phyloP scores from a whole-genome alignment of 2,329 filamentous ascomycete genomes.

The Monosporascus sp. region DNA sequence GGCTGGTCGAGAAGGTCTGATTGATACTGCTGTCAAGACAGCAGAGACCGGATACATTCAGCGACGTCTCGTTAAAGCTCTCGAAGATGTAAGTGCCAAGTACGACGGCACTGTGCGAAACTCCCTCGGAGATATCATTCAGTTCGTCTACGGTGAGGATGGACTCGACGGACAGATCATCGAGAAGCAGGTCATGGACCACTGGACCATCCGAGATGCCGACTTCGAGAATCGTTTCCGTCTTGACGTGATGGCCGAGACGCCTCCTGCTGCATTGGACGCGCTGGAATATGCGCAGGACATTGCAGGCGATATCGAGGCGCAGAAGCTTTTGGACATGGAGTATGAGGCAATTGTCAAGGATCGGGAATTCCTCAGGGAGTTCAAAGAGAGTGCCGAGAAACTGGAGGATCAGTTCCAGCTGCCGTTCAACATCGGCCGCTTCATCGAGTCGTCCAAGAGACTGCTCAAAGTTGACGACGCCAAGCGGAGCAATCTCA shows the following conservation, averaged over 20 bases:
- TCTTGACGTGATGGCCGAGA: slow-evolving; percentile 75
- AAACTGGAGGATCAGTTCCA: slow-evolving; percentile 84
- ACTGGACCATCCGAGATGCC: slow-evolving; percentile 71
- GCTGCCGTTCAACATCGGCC: slow-evolving; percentile 83
- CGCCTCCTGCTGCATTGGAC: slow-evolving; percentile 55
- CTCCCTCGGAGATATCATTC: slow-evolving; percentile 90
- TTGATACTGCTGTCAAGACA: slow-evolving; percentile 98
- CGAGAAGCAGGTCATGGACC: slow-evolving; percentile 86
- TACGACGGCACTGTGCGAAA: slow-evolving; percentile 98
- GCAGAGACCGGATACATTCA: slow-evolving; percentile 99
- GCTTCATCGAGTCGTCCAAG: slow-evolving; percentile 86
- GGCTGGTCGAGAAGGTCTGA: slow-evolving; percentile 99
- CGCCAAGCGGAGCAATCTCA: slow-evolving; percentile 78
- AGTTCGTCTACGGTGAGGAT: slow-evolving; percentile 97
- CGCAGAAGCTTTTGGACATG: slow-evolving; percentile 79
- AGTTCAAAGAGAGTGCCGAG: slow-evolving; percentile 54
- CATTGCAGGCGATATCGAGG: slow-evolving; percentile 78
- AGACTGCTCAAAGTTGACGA: slow-evolving; percentile 88
- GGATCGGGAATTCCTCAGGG: slow-evolving; percentile 72
- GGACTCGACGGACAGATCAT: slow-evolving; percentile 91
- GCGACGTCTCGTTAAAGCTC: slow-evolving; percentile 92
- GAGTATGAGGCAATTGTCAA: slow-evolving; percentile 75
- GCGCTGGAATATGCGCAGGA: slow-evolving; percentile 82
- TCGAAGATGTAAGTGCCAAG: slow-evolving; percentile 95
- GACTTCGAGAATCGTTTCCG: slow-evolving; percentile 78